phyloP scores from a whole-genome alignment of 1,284 basidiomycete species.

The Boletus holoroseus region DNA sequence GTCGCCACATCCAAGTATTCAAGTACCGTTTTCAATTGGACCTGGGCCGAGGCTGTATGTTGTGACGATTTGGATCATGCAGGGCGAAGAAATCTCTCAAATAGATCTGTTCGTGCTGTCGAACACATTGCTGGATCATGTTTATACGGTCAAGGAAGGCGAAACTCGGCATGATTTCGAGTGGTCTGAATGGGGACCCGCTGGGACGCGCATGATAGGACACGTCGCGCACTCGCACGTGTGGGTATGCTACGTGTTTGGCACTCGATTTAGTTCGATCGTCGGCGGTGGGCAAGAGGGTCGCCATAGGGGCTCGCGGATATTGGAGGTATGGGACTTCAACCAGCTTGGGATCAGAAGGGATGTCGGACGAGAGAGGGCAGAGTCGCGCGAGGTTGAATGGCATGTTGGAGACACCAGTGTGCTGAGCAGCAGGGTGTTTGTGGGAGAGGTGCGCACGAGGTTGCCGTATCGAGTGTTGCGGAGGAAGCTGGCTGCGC shows the following conservation, averaged over 20 bases:
- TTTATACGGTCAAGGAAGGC: constrained; percentile 25
- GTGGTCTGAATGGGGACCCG: constrained; percentile 53
- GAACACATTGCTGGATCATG: constrained; percentile 38
- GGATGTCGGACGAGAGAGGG: constrained; percentile 13
- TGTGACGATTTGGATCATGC: constrained; percentile 40
- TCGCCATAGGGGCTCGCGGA: constrained; percentile 6
- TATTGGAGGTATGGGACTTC: constrained; percentile 47
- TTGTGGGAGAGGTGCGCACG: constrained; percentile 40
- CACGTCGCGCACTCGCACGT: constrained; percentile 34
- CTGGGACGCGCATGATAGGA: constrained; percentile 41
- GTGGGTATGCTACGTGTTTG: constrained; percentile 60
- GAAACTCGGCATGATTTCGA: constrained; percentile 27
- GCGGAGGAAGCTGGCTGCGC: constrained; percentile 17
- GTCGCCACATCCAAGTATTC: constrained; percentile 31
- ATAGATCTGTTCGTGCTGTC: constrained; percentile 47
- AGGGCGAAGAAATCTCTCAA: constrained; percentile 24
- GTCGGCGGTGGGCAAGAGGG: constrained; percentile 7
- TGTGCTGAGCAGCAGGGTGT: constrained; percentile 29
- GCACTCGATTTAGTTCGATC: constrained; percentile 41
- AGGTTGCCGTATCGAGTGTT: constrained; percentile 41
- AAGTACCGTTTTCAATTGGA: constrained; percentile 48
- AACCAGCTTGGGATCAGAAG: constrained; percentile 42
- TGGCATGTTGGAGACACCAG: constrained; percentile 25
- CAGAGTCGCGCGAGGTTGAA: constrained; percentile 14
- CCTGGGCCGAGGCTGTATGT: constrained; percentile 44